phyloP scores from a whole-genome alignment of 768 basidiomycete species.

The Candolleomyces eurysporus region DNA sequence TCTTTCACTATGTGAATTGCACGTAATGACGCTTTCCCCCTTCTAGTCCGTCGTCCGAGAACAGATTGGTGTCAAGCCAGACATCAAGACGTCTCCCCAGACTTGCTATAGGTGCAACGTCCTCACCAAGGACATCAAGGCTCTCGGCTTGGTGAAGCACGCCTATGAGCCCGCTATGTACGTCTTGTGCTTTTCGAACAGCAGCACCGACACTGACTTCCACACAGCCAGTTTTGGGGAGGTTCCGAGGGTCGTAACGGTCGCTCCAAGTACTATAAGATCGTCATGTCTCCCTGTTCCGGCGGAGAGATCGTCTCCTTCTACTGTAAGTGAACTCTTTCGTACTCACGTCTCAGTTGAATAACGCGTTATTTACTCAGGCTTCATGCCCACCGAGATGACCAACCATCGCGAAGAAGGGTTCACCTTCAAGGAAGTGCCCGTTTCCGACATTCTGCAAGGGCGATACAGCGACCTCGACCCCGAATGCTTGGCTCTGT shows the following conservation, averaged over 20 bases:
- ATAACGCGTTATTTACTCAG: conserved; percentile 9
- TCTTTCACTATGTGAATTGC: not conserved
- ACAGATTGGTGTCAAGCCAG: conserved; percentile 23
- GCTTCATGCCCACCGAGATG: conserved; percentile 33
- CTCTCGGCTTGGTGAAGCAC: conserved; percentile 26
- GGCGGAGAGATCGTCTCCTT: conserved; percentile 29
- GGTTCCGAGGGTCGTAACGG: conserved; percentile 25
- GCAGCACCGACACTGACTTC: not conserved
- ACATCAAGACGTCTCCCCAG: conserved; percentile 28
- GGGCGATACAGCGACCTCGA: conserved; percentile 29
- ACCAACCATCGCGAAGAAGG: conserved; percentile 32
- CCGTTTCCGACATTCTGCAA: conserved; percentile 25
- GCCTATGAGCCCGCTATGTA: conserved; percentile 30
- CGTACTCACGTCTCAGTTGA: not conserved
- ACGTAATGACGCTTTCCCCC: not conserved
- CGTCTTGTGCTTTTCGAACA: not conserved
- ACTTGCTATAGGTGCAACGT: conserved; percentile 34
- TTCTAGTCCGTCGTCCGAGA: conserved; percentile 24
- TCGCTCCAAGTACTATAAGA: conserved; percentile 31
- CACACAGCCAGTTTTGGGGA: conserved; percentile 30
- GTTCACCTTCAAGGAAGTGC: conserved; percentile 28
- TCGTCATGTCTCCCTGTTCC: conserved; percentile 31
- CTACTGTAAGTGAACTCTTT: conserved; percentile 18
- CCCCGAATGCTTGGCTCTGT: conserved; percentile 24
- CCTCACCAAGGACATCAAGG: conserved; percentile 22